These are phyloP conservation scores for Candida ortonii DNA, from an alignment of 805 yeast genomes.

Conservation along the genomic window DNA sequence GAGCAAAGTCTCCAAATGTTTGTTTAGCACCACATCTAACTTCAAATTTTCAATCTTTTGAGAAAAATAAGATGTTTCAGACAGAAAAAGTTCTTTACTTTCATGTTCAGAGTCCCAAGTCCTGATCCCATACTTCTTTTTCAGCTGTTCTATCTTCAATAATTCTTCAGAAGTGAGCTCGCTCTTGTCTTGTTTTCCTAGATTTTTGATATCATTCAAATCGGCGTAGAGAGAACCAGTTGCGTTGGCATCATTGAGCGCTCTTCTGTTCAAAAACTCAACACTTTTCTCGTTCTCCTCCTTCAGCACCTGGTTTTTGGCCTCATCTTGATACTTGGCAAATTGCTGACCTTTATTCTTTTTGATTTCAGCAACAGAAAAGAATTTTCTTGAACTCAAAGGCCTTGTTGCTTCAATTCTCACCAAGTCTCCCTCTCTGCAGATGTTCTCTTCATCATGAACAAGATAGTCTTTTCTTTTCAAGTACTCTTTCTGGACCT, in stretches of 20 bases:
- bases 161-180: constrained; percentile 31
- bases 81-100: constrained; percentile 31
- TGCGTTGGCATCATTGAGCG: constrained; percentile 22
- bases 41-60: constrained; percentile 22
- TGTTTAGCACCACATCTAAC: constrained; percentile 20
- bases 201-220: constrained; percentile 20
- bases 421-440: constrained; percentile 94
- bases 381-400: constrained; percentile 72
- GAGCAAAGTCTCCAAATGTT: constrained; percentile 18
- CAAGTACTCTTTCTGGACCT: constrained; percentile 70
- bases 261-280: constrained; percentile 53
- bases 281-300: constrained; percentile 61
- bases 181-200: constrained; percentile 14
- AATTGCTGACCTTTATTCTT: constrained; percentile 89
- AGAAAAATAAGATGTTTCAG: constrained; percentile 25
- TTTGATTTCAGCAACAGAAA: constrained; percentile 90
- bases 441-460: constrained; percentile 88
- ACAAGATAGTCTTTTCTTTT: constrained; percentile 82
- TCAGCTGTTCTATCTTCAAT: constrained; percentile 37
- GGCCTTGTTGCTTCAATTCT: constrained; percentile 90
- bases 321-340: constrained; percentile 71
- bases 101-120: constrained; percentile 23
- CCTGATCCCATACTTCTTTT: constrained; percentile 30
- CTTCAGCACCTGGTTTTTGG: constrained; percentile 59
- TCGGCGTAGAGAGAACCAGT: constrained; percentile 31